Evolutionary conservation across 1,139 yeast genomes (phyloP).

Genomic region (Pichiaceae sp.): DNA sequence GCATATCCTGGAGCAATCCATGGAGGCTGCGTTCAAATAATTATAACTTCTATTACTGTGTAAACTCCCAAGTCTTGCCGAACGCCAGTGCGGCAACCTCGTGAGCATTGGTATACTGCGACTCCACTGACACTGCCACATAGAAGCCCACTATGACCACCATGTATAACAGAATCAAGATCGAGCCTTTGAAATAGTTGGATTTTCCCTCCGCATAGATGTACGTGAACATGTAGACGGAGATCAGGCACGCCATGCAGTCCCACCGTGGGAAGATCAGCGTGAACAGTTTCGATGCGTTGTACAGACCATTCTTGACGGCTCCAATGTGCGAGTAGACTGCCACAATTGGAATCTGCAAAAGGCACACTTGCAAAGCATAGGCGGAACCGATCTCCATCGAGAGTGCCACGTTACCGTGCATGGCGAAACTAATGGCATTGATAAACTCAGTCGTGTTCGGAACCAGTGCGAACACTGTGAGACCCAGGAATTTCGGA

Average conservation of each 20-base stretch:
- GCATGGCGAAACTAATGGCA: constrained; percentile 93
- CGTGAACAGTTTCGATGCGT: constrained; percentile 50
- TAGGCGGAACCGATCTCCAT: constrained; percentile 99
- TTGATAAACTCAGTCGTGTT: constrained; percentile 94
- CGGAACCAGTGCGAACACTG: constrained; percentile 93
- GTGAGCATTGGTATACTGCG: constrained; percentile 4
- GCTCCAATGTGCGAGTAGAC: constrained; percentile 51
- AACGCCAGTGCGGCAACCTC: not conserved
- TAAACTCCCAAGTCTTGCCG: not conserved
- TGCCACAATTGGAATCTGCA: constrained; percentile 89
- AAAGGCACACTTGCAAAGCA: constrained; percentile 90
- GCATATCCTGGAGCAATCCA: constrained; percentile 47
- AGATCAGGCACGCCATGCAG: constrained; percentile 72
- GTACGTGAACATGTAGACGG: constrained; percentile 86
- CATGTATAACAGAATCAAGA: constrained; percentile 68
- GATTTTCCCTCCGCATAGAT: constrained; percentile 96
- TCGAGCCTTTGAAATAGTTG: constrained; percentile 91
- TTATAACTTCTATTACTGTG: not conserved
- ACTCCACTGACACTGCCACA: constrained; percentile 39
- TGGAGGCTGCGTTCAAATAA: constrained; percentile 27
- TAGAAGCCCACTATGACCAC: constrained; percentile 80
- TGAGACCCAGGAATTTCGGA: constrained; percentile 86
- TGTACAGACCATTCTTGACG: constrained; percentile 3
- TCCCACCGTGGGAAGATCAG: constrained; percentile 96
- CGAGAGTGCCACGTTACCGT: constrained; percentile 91